Evolutionary conservation across 306 rosid genomes (phyloP), one percentile per base, ranked within the genome.

Genomic region (Rosa rugosa): DNA sequence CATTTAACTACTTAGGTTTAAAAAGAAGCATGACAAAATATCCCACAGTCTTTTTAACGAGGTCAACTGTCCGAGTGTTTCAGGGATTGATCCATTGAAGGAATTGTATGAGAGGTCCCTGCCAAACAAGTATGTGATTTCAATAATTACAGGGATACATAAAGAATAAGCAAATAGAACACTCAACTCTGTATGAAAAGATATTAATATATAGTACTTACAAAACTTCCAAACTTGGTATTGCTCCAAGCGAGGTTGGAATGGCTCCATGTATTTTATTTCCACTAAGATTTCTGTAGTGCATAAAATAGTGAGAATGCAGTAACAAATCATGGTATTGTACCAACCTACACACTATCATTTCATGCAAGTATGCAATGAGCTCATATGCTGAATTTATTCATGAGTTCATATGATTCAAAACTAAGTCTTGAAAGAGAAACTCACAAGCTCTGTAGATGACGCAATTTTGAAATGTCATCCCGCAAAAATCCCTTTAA

Each of bases 31-130:
- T 60, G 66, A 62, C 0, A 56, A 67, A 75, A 54, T 34, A 74
- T 83, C 97, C 91, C 88, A 96, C 99, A 93, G 78, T 87, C 66
- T 90, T 67, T 40, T 77, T 79, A 96, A 81, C 18, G 82, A 84
- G 66, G 91, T 89, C 92, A 96, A 78, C 80, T 89, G 89, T 83
- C 98, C 98, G 67, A 93, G 90, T 84, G 92, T 86, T 81, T 93
- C 97, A n/a, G 99, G 97, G 82, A 96, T 85, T 69, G 99, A 89
- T 81, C 92, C 98, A 60, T 96, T 93, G 81, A 96, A 89, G 47
- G 78, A 73, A 88, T 96, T 96, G 87, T 83, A 90, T 69, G 98
- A 93, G 80, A 93, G 85, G 87, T 96, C 99, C 90, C 99, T 93
- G 91, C 57, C 79, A 85, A 46, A 79, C 41, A 77, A 84, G 73